These are phyloP conservation scores for Pelargonium hybrid DNA, from an alignment of 441 rosid genomes.

Conservation along the genomic window DNA sequence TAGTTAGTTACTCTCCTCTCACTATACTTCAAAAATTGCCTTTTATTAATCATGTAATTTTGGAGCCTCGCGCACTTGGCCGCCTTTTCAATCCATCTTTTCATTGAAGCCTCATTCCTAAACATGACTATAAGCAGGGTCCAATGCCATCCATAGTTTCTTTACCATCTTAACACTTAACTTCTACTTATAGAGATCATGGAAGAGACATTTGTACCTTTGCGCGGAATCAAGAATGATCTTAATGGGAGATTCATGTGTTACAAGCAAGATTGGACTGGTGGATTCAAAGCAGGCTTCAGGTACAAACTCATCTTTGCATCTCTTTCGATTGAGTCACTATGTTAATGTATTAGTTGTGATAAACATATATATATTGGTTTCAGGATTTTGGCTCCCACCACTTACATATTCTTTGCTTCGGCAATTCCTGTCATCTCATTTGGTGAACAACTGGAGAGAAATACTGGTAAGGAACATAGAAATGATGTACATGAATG, in stretches of 20 bases:
- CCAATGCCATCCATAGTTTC: too few relatives aligned
- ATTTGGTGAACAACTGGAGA: constrained; percentile 68
- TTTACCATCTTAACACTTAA: neutral
- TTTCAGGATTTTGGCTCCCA: neutral
- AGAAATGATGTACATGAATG: neutral
- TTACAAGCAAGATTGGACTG: constrained; percentile 53
- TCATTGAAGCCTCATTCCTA: too few relatives aligned
- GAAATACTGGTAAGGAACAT: constrained; percentile 39
- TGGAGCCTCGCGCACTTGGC: too few relatives aligned
- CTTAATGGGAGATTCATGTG: constrained; percentile 47
- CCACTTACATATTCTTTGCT: constrained; percentile 57
- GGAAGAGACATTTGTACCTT: constrained; percentile 77
- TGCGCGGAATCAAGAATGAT: constrained; percentile 69
- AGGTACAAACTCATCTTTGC: constrained; percentile 50
- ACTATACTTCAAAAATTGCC: too few relatives aligned
- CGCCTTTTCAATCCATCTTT: too few relatives aligned
- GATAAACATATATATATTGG: neutral
- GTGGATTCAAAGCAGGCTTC: constrained; percentile 32
- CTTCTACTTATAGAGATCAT: constrained; percentile 28
- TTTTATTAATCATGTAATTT: too few relatives aligned
- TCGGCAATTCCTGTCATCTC: constrained; percentile 78
- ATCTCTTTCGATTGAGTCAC: neutral
- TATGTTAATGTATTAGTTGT: neutral
- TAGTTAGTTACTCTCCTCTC: too few relatives aligned
- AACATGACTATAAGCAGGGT: too few relatives aligned